Percentiles rank a stretch among this genome's conserved stretches.
phyloP scores from a whole-genome alignment of 208 protist species.

The Crithidia bombi region DNA sequence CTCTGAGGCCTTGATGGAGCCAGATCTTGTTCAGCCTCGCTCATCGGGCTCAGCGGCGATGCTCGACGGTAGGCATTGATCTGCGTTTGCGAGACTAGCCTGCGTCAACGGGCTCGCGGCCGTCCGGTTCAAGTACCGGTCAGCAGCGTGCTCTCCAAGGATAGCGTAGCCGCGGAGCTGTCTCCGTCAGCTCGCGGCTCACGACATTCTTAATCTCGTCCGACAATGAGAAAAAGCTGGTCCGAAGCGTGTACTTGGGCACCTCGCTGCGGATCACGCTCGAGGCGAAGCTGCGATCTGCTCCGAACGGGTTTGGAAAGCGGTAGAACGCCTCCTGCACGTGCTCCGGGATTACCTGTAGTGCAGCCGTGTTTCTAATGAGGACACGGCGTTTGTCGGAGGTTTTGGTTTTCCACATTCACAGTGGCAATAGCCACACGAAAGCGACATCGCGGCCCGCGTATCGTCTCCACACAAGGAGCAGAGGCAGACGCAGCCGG shows the following conservation, averaged over 20 bases:
- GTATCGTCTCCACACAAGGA: constrained; percentile 50
- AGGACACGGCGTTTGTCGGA: constrained; percentile 81
- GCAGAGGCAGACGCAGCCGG: constrained; percentile 64
- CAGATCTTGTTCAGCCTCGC: constrained; percentile 73
- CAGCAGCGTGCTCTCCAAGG: constrained; percentile 67
- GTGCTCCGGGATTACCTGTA: constrained; percentile 57
- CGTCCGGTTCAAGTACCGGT: constrained; percentile 77
- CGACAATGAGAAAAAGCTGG: constrained; percentile 69
- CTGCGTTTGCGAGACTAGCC: constrained; percentile 84
- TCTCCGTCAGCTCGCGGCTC: constrained; percentile 60
- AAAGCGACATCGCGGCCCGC: constrained; percentile 57
- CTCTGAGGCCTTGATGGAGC: constrained; percentile 69
- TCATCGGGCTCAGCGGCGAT: constrained; percentile 69
- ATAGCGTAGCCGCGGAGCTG: constrained; percentile 65
- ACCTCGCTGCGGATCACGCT: constrained; percentile 77
- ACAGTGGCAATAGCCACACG: constrained; percentile 47
- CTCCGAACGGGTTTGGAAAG: constrained; percentile 60
- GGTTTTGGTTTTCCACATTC: constrained; percentile 77
- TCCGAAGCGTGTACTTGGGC: constrained; percentile 83
- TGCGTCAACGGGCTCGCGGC: constrained; percentile 59
- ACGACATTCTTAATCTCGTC: constrained; percentile 73
- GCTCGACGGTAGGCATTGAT: constrained; percentile 68
- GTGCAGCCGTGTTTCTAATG: constrained; percentile 51
- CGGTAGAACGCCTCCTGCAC: constrained; percentile 67
- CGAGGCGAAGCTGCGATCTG: constrained; percentile 77